phyloP scores from a whole-genome alignment of 2,329 filamentous ascomycete genomes.

The Diaporthe citrichinensis region DNA sequence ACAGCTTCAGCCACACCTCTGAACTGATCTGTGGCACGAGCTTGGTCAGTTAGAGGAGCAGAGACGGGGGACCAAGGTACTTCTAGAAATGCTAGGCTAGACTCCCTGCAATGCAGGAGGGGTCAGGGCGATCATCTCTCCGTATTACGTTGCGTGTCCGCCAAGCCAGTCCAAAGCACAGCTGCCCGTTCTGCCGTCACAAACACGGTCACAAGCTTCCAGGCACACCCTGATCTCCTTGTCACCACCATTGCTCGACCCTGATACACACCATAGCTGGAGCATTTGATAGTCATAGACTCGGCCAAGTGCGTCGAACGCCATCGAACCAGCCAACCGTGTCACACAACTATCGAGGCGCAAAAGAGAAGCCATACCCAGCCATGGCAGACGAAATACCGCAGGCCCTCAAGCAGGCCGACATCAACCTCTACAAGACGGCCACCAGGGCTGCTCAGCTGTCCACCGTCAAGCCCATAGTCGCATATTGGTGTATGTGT shows the following conservation, averaged over 20 bases:
- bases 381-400: slow-evolving; percentile 82
- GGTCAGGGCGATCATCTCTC: background rate
- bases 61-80: background rate
- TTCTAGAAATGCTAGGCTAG: background rate
- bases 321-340: background rate
- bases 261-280: background rate
- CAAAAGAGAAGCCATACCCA: background rate
- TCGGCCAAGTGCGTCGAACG: background rate
- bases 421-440: slow-evolving; percentile 81
- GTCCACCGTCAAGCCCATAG: slow-evolving; percentile 85
- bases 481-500: slow-evolving; percentile 93
- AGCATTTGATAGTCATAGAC: background rate
- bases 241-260: background rate
- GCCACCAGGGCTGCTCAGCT: slow-evolving; percentile 87
- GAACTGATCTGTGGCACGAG: slow-evolving; percentile 46
- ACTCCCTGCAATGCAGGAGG: background rate
- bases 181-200: slow-evolving; percentile 1
- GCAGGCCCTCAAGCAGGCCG: slow-evolving; percentile 80
- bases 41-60: background rate
- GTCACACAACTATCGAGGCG: background rate
- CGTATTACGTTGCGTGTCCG: slow-evolving; percentile 18
- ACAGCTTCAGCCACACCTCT: slow-evolving; percentile 41
- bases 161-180: slow-evolving; percentile 18
- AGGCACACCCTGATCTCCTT: background rate
- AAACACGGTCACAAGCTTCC: background rate